phyloP scores from a whole-genome alignment of 108 stramenopile species.

The Cyclostephanos tholiformis region DNA sequence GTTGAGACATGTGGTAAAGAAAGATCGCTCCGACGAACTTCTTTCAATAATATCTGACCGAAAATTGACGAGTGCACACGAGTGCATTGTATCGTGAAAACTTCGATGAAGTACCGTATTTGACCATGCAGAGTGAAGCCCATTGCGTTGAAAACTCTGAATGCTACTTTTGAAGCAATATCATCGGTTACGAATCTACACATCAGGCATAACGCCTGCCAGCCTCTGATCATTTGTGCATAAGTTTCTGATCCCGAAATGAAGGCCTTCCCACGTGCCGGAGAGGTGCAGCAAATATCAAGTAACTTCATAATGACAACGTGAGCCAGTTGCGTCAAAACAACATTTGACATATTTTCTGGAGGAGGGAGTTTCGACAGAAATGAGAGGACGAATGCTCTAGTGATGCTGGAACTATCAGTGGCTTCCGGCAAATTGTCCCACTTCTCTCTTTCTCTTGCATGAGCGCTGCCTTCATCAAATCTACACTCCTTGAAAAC shows the following conservation, averaged over 20 bases:
- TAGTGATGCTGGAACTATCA: slow-evolving; percentile 60
- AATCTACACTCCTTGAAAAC: slow-evolving; percentile 74
- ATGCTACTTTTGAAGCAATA: slow-evolving; percentile 61
- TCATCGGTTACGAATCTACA: slow-evolving; percentile 68
- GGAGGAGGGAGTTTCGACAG: slow-evolving; percentile 65
- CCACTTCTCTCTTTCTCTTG: slow-evolving; percentile 26
- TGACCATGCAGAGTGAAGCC: slow-evolving; percentile 68
- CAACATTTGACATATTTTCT: slow-evolving; percentile 45
- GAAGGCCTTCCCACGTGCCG: slow-evolving; percentile 45
- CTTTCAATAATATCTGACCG: slow-evolving; percentile 50
- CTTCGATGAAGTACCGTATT: slow-evolving; percentile 84
- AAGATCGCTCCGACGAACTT: slow-evolving; percentile 66
- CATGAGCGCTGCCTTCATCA: slow-evolving; percentile 63
- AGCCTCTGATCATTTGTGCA: slow-evolving; percentile 67
- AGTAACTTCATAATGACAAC: slow-evolving; percentile 62
- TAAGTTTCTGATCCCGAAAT: slow-evolving; percentile 77
- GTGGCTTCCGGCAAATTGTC: slow-evolving; percentile 39
- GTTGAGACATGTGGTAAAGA: slow-evolving; percentile 77
- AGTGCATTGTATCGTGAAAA: slow-evolving; percentile 79
- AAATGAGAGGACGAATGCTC: slow-evolving; percentile 74
- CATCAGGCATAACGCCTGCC: slow-evolving; percentile 84
- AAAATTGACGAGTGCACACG: slow-evolving; percentile 62
- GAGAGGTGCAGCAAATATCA: slow-evolving; percentile 50
- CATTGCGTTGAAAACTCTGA: slow-evolving; percentile 57
- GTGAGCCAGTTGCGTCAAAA: slow-evolving; percentile 65